Evolutionary conservation across 768 basidiomycete species (phyloP).

Genomic region (Boletus insuetus): DNA sequence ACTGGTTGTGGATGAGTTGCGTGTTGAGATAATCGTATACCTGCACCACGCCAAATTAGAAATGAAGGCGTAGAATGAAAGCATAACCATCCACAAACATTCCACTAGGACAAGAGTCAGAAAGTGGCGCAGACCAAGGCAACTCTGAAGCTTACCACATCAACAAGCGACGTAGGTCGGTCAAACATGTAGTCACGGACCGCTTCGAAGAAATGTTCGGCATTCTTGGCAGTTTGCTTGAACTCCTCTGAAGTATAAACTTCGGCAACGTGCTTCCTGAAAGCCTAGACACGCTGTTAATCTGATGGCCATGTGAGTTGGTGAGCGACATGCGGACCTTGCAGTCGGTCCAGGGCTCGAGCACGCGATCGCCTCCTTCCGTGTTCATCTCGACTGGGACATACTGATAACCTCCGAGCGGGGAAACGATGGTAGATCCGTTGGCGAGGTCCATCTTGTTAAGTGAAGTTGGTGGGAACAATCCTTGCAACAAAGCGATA

Average conservation of each 20-base stretch:
- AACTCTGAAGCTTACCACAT: slow-evolving; percentile 49
- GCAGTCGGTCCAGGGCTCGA: slow-evolving; percentile 75
- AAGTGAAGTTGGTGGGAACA: slow-evolving; percentile 72
- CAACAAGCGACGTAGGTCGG: slow-evolving; percentile 56
- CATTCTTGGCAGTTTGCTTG: slow-evolving; percentile 52
- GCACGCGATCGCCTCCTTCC: slow-evolving; percentile 59
- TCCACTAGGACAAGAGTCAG: slow-evolving; percentile 53
- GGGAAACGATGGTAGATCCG: slow-evolving; percentile 64
- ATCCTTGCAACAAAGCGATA: slow-evolving; percentile 76
- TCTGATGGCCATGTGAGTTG: slow-evolving; percentile 38
- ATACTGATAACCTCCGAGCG: slow-evolving; percentile 86
- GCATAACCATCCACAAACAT: slow-evolving; percentile 45
- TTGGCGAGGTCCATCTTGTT: slow-evolving; percentile 78
- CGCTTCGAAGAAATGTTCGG: slow-evolving; percentile 60
- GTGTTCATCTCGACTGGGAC: slow-evolving; percentile 64
- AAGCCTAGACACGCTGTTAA: slow-evolving; percentile 40
- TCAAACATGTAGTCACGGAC: slow-evolving; percentile 72
- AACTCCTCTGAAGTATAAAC: slow-evolving; percentile 66
- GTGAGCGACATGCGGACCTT: slow-evolving; percentile 36
- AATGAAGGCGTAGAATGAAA: background rate
- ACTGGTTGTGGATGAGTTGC: slow-evolving; percentile 78
- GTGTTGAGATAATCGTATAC: slow-evolving; percentile 77
- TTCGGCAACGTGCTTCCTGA: slow-evolving; percentile 61
- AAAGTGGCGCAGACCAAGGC: background rate
- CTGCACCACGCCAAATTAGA: slow-evolving; percentile 34